Evolutionary conservation across 768 basidiomycete genomes (phyloP).

Genomic region (Omphalotus guepiniiformis): DNA sequence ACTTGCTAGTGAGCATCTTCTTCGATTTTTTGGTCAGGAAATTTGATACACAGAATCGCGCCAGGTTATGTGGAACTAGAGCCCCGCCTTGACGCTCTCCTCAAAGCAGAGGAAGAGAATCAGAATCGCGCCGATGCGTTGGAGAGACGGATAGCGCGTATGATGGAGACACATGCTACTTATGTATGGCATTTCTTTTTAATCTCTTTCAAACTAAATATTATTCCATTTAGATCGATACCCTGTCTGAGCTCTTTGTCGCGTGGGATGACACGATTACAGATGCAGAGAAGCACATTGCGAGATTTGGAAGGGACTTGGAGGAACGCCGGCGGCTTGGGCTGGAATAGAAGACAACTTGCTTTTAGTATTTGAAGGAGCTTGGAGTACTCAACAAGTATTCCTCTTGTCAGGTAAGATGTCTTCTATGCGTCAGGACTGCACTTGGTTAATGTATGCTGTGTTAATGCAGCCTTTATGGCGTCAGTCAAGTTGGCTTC

Average conservation of each 20-base stretch:
- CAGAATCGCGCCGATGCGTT: constrained; percentile 49
- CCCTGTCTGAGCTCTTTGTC: constrained; percentile 79
- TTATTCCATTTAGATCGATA: constrained; percentile 57
- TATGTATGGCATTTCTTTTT: constrained; percentile 48
- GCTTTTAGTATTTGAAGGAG: neutral
- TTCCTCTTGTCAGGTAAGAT: too few species aligned
- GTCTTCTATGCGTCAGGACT: too few species aligned
- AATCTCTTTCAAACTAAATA: neutral
- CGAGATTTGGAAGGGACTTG: constrained; percentile 54
- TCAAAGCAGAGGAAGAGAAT: constrained; percentile 59
- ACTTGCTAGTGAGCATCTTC: constrained; percentile 45
- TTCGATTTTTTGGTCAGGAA: neutral
- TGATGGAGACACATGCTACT: constrained; percentile 68
- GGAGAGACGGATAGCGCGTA: constrained; percentile 58
- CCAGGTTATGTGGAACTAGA: constrained; percentile 60
- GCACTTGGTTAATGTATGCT: too few species aligned
- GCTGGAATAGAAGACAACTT: constrained; percentile 32
- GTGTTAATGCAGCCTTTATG: too few species aligned
- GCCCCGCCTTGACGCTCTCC: constrained; percentile 60
- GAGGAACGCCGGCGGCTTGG: constrained; percentile 61
- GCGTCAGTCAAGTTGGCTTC: too few species aligned
- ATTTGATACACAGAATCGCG: neutral
- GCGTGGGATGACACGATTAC: constrained; percentile 77
- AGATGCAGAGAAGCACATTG: constrained; percentile 59
- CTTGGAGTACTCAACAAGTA: too few species aligned